Evolutionary conservation across 345 rosid species (phyloP), one percentile per base, ranked within the genome.

Genomic region (Iberis pinnata): DNA sequence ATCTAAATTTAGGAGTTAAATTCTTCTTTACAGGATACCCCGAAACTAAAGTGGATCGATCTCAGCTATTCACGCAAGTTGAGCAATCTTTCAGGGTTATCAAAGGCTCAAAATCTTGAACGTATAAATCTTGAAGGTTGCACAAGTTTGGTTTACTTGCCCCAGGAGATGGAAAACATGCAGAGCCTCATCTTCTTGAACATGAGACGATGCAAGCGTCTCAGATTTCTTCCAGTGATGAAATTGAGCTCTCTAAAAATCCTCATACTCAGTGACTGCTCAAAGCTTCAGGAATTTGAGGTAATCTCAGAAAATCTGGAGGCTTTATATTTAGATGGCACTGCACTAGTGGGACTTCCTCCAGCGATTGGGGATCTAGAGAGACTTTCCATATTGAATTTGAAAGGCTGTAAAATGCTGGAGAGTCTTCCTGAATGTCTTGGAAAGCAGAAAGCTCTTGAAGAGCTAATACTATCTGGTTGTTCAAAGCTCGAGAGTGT

Each of bases 291-390:
- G 9, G 56, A 18, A 11, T 50, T 50, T 50, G 18, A 33, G 17
- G 5, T 35, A 0, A 19, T 47, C 6, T 47, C 52, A 0, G 8
- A 52, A 0, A 54, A 20, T 47, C 6, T 71, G 38, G 11, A 42
- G 8, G 2, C 13, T 14, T 25, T 67, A 5, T 2, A 13, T 32
- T 33, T 66, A 1, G 57, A 18, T 53, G 73, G 56, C 8, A 53
- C 64, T 0, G 48, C 60, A 7, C 58, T 73, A 7, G 7, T 7
- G 1, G 61, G 45, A 13, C 48, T 73, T 26, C 64, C 64, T 7
- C 51, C 14, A 0, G 2, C 17, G 2, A 48, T 36, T 1, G 0
- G 1, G 11, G 12, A 14, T 0, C 47, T 48, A 16, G 18, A 25
- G 8, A 36, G 11, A 12, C 63, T 58, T 9, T 5, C 24, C 1